Base-by-base conservation (phyloP, 257 asterid genomes). In the Salvia rosmarinus region DNA sequence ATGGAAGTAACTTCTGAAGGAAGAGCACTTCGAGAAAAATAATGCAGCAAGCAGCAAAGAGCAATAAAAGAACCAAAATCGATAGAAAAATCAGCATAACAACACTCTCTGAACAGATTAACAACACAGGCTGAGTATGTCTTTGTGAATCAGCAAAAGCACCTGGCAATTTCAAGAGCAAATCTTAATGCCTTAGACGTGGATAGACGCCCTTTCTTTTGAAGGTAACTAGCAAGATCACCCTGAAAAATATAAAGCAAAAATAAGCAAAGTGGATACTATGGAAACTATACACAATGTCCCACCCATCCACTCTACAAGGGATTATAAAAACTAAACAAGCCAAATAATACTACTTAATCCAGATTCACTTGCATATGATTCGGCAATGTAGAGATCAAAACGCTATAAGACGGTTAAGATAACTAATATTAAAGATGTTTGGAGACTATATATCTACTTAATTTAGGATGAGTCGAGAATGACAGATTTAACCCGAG, bases 91-190 rank as follows among this genome's bases (percentile, higher is more conserved):
- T 30, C 46, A 72, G 50, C 61, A 40, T 3, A 17, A 49, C 9
- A 42, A 40, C 69, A 58, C 12, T 37, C 9, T 8, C 9, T 13
- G 68, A 68, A 71, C 5, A 52, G 37, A 56, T 59, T 49, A 71
- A 61, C 13, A 35, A 44, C 60, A 56, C 11, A 28, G 51, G 43
- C 40, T n/a, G 12, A 21, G 3, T 51, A 23, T 46, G 25, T 1
- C 39, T 49, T 40, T 57, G 68, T 56, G 57, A 34, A 69, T 50
- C 28, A 25, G 64, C 62, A 56, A 51, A 71, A 42, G 40, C 83
- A 88, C 98, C 98, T 90, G 74, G 99, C 96, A 66, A 95, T 88
- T 75, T 95, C 99, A 70, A 89, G 88, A 14, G 97, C 89, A 64
- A 85, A 87, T 85, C 97, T 85, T 73, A 95, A 75, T 34, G 95